Base-by-base conservation (phyloP, 2,329 filamentous ascomycete species). In the Fusarium solani-melongenae region DNA sequence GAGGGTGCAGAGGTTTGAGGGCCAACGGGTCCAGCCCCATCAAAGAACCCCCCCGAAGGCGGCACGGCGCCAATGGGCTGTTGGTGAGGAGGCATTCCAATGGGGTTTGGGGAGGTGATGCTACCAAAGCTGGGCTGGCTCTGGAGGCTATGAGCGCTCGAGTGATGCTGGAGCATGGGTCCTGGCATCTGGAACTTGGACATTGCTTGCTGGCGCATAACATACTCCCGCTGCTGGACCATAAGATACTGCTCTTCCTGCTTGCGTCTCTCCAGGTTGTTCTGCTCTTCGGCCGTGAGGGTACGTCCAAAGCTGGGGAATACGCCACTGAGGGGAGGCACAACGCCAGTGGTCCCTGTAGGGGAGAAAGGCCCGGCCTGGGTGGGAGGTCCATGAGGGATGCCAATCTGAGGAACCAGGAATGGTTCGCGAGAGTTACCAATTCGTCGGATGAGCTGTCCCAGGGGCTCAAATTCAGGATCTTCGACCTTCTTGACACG, bases 201-300 rank as follows among this genome's bases (percentile, higher is more conserved):
- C 67, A 95, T 91, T 8, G 90, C 88, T 79, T 97, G 95, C 79
- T 97, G 95, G 72, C 95, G 93, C 72, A 95, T 93, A 64, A 98
- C 89, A 76, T 94, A 94, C 81, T 99, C 96, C 76, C 98, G 94
- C 82, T 99, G 96, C 46, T 96, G 92, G 53, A 97, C 96, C 91
- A 98, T 97, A 38, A 97, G 88, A 81, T 96, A 98, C 81, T 99
- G 96, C 80, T 99, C 97, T 83, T 99, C 96, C 82, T 99, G 96
- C 86, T 99, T 99, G 61, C 96, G 90, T 62, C 96, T 91, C 84
- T 99, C 96, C 2, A 99, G 86, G 41, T 97, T 97, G 83, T 99
- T 99, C 81, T 99, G 96, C 82, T 99, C 96, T 79, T 98, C 96
- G 0, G 96, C 96, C 10, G 97, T 99, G 76, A 99, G 86, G 1